phyloP scores from a whole-genome alignment of 140 eudicot genomes.

The Bidens hawaiensis region DNA sequence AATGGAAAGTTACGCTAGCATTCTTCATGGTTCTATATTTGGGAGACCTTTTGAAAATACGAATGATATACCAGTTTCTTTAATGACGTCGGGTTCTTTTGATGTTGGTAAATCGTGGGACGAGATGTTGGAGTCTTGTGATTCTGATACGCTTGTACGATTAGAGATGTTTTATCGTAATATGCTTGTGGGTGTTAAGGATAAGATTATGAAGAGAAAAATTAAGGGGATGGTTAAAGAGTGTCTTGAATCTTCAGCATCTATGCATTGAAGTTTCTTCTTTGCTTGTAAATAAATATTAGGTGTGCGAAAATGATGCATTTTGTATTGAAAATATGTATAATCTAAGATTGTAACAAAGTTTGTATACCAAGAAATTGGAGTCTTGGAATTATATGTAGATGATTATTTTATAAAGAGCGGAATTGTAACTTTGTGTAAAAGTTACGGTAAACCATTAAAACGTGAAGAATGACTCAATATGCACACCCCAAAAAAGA shows the following conservation, averaged over 20 bases:
- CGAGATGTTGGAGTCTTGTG: slow-evolving; percentile 69
- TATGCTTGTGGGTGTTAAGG: slow-evolving; percentile 75
- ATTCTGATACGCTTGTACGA: slow-evolving; percentile 41
- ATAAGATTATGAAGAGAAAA: slow-evolving; percentile 66
- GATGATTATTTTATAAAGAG: too few species aligned
- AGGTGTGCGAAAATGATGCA: background rate
- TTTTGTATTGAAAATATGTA: background rate
- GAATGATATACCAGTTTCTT: slow-evolving; percentile 47
- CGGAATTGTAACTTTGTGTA: too few species aligned
- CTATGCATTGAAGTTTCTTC: background rate
- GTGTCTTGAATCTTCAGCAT: slow-evolving; percentile 40
- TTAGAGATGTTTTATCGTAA: slow-evolving; percentile 68
- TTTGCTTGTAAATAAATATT: background rate
- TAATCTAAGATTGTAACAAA: background rate
- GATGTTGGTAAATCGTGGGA: slow-evolving; percentile 80
- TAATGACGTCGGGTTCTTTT: slow-evolving; percentile 34
- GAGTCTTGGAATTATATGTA: background rate
- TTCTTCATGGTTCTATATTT: slow-evolving; percentile 72
- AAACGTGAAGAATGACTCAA: too few species aligned
- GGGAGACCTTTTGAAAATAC: slow-evolving; percentile 61
- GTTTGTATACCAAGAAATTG: background rate
- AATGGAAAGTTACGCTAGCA: slow-evolving; percentile 67
- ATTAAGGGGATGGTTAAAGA: slow-evolving; percentile 64
- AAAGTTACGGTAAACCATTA: too few species aligned
- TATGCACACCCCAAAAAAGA: too few species aligned